Evolutionary conservation across 176 grass and related monocot genomes (phyloP), one percentile per base, ranked within the genome.

Genomic region (Zea mays): DNA sequence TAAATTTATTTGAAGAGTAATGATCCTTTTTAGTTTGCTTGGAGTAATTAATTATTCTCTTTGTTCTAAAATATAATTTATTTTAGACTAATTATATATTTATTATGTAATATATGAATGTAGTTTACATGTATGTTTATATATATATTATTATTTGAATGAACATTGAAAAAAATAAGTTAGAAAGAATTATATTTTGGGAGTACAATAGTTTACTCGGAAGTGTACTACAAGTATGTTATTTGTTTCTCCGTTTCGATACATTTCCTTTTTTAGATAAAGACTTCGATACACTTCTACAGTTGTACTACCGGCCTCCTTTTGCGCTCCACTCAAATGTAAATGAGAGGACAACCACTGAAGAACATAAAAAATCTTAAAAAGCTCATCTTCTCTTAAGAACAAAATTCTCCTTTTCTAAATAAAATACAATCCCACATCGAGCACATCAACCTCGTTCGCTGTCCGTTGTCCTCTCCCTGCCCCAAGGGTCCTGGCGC

Each of bases 381-480:
- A 33, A 48, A 82, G 69, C 10, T 16, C 12, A 61, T 0, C 33
- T 62, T 19, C 12, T 46, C 12, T 6, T 9, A 21, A 45, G 21
- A 57, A 54, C 5, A 54, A 8, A 55, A 55, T 27, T 27, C 17
- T 19, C 17, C 52, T 55, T 38, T 44, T 21, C 5, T 69, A 38
- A 89, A 35, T 15, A 62, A 65, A 69, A 69, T 10, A 48, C 7
- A 69, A 50, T 36, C 69, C 69, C 73, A 80, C 64, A 48, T 84
- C n/a, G 80, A 36, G 75, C 85, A 54, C 38, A 3, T 39, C 27
- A 27, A 16, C 86, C 80, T 83, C 63, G 81, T 82, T 87, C 64
- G 56, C 33, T n/a, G 69, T 27, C 67, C 33, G 76, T 65, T 86
- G 79, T 80, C 85, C 36, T 39, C 37, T 83, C 36, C 36, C 35